Evolutionary conservation across 2,329 filamentous ascomycete species (phyloP).

Genomic region (Lasiodiplodia sp.): DNA sequence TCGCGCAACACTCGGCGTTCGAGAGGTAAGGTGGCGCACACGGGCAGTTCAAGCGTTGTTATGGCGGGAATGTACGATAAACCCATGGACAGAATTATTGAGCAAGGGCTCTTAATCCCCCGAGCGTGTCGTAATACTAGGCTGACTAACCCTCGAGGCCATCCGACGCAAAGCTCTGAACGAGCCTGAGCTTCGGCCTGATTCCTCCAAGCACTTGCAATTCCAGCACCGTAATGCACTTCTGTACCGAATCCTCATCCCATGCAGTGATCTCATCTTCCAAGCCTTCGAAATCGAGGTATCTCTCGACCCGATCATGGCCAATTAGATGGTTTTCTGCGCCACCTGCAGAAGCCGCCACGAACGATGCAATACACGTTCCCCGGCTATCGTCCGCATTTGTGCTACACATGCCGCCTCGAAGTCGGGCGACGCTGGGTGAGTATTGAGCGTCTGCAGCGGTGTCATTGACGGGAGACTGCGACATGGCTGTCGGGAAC

Average conservation of each 20-base stretch:
- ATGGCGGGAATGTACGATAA: neutral
- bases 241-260: slow-evolving; percentile 2
- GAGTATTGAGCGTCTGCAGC: neutral
- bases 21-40: neutral
- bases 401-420: slow-evolving; percentile 13
- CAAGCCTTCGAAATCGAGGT: neutral
- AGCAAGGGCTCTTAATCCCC: neutral
- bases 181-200: slow-evolving; percentile 10
- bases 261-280: slow-evolving; percentile 13
- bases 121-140: neutral
- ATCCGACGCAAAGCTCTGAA: slow-evolving; percentile 15
- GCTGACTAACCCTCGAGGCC: neutral
- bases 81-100: neutral
- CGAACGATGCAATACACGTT: neutral
- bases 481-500: neutral
- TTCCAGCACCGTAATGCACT: slow-evolving; percentile 4
- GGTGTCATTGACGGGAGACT: neutral
- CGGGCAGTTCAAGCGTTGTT: neutral
- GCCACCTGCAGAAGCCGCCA: neutral
- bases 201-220: slow-evolving; percentile 1
- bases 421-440: slow-evolving; percentile 1
- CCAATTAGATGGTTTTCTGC: neutral
- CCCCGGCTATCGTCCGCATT: neutral
- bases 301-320: slow-evolving; percentile 11
- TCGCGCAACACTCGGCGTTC: neutral